Conservation (phyloP, 352 stramenopile species). For the Phytopythium cucurbitacearum region DNA sequence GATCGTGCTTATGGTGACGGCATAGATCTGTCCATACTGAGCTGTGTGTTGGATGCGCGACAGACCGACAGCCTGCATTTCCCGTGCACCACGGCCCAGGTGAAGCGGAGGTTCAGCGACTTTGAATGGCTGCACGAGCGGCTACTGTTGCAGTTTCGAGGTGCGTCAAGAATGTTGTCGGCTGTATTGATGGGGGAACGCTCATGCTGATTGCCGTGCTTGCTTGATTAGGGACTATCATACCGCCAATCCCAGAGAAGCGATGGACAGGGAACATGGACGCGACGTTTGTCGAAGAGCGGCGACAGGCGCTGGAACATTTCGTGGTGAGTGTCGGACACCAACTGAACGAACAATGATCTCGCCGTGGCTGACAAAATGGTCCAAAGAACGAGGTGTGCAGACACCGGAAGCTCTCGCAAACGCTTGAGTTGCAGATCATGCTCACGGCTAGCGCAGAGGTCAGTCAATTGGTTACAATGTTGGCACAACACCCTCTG, state of each 20-base stretch:
- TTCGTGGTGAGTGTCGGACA: conserved; percentile 59
- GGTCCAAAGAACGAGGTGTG: conserved; percentile 77
- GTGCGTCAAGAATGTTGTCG: conserved; percentile 14
- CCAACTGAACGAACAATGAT: conserved; percentile 2
- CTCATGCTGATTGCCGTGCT: background rate
- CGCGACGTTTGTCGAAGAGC: conserved; percentile 86
- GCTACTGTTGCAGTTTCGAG: conserved; percentile 72
- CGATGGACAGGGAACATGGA: conserved; percentile 88
- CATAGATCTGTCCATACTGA: conserved; percentile 1
- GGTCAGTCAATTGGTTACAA: conserved; percentile 21
- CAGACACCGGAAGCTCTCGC: conserved; percentile 77
- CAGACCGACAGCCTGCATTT: conserved; percentile 71
- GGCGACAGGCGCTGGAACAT: conserved; percentile 80
- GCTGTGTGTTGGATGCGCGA: background rate
- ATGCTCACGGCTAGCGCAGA: conserved; percentile 78
- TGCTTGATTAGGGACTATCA: conserved; percentile 65
- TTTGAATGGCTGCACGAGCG: conserved; percentile 89
- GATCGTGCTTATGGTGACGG: background rate
- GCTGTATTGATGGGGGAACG: background rate
- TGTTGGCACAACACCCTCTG: background rate
- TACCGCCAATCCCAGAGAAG: conserved; percentile 86
- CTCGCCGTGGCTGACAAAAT: conserved; percentile 4
- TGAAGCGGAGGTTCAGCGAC: conserved; percentile 86
- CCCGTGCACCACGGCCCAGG: conserved; percentile 60
- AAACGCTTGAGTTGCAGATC: conserved; percentile 80